A percentile compares a stretch with the other conserved stretches of the same genome.
These are phyloP conservation scores for Pulveroboletus sp. DNA, from an alignment of 768 basidiomycete genomes.

Conservation along the genomic window DNA sequence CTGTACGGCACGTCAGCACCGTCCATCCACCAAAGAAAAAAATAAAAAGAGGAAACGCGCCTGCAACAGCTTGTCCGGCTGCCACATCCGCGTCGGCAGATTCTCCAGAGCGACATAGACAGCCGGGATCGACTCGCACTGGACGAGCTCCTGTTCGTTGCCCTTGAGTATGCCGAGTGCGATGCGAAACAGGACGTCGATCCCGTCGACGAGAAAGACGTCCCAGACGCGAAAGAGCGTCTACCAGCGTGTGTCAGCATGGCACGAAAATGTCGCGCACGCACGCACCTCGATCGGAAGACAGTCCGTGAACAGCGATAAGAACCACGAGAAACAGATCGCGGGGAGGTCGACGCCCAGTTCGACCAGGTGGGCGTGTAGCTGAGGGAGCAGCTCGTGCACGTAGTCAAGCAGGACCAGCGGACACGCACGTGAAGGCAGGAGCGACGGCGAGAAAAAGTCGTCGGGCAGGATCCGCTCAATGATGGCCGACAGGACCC, in stretches of 20 bases:
- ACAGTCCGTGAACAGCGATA: slow-evolving; percentile 81
- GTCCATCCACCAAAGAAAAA: background rate
- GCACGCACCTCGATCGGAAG: slow-evolving; percentile 87
- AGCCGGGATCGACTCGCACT: slow-evolving; percentile 80
- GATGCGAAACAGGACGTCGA: slow-evolving; percentile 87
- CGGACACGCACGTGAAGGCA: slow-evolving; percentile 93
- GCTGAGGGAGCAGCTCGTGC: slow-evolving; percentile 66
- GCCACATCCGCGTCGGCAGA: slow-evolving; percentile 90
- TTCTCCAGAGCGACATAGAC: slow-evolving; percentile 88
- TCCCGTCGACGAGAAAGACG: slow-evolving; percentile 87
- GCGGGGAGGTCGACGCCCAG: slow-evolving; percentile 89
- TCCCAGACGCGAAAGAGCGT: slow-evolving; percentile 97
- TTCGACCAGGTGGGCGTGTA: slow-evolving; percentile 69
- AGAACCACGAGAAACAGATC: slow-evolving; percentile 97
- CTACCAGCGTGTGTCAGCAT: too few relatives aligned
- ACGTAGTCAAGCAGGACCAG: slow-evolving; percentile 87
- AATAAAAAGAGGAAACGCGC: slow-evolving; percentile 35
- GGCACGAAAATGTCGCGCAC: too few relatives aligned
- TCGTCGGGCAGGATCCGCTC: slow-evolving; percentile 86
- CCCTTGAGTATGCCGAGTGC: slow-evolving; percentile 81
- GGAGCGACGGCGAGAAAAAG: slow-evolving; percentile 89
- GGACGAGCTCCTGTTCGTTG: slow-evolving; percentile 80
- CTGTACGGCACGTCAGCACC: background rate
- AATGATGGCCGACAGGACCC: slow-evolving; percentile 86
- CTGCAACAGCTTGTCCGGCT: slow-evolving; percentile 85